Base-by-base conservation (phyloP, 2,329 filamentous ascomycete genomes). In the Pseudofabraea citricarpa region DNA sequence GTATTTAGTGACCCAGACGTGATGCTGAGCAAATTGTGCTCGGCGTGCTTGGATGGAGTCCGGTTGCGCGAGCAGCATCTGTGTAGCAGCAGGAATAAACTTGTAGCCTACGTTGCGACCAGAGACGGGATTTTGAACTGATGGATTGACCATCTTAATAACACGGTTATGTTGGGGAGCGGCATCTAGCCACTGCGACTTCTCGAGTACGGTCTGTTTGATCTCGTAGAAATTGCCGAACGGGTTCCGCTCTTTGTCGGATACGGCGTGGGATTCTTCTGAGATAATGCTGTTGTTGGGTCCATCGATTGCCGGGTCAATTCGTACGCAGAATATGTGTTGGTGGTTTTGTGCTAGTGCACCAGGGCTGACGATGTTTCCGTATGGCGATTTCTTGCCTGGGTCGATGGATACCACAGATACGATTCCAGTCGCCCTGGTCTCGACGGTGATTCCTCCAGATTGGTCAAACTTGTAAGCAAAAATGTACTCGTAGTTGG, bases 1-100 rank as follows among this genome's bases (percentile, higher is more conserved):
- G 88, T 87, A 95, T 56, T 84, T 87, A 0, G 90, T 95, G 8
- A 95, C 90, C 59, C 93, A 87, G 1, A 95, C 81, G 3, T 90
- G 85, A 59, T 95, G 88, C 26, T 89, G 71, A 0, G 90, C 88
- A 56, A 95, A 96, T 0, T 85, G 88, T 2, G 90, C 90, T 16
- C 90, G 76, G 67, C 94, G 94, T 85, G 88, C 94, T 6, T 94
- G 89, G n/a, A 95, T 64, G 1, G 85, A 81, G 6, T 83, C 83
- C 45, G 84, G 78, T 66, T 89, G 91, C 2, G 90, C 89, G 8
- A 95, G 69, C n/a, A 95, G 67, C 0, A 74, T 67, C 0, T 90
- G 86, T 0, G 90, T 84, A 55, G 95, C 88, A 19, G 89, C 73
- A 58, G 86, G 90, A 19, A 94, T 87, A 3, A 95, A 79, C 72